A percentile compares a stretch with the other conserved stretches of the same genome.
Evolutionary conservation across 371 early-diverging fungal species (phyloP).

Genomic region (Mucor velutinosus): DNA sequence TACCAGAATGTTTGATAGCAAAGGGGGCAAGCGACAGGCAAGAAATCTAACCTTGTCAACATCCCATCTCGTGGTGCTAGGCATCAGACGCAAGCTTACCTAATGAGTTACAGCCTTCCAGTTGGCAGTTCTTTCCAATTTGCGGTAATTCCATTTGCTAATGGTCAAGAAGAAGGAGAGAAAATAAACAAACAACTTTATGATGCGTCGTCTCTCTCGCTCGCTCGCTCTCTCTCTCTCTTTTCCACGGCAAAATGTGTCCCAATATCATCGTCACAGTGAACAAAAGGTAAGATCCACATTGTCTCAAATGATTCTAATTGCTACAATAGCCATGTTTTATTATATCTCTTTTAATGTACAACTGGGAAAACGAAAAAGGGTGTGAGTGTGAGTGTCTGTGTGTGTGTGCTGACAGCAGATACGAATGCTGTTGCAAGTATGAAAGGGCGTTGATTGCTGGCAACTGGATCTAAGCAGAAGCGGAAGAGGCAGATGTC

Average conservation of each 20-base stretch:
- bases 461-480: neutral
- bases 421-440: neutral
- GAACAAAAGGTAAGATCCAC: neutral
- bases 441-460: neutral
- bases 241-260: neutral
- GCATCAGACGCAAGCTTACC: constrained; percentile 12
- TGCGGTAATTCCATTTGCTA: constrained; percentile 38
- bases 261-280: neutral
- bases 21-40: constrained; percentile 37
- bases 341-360: neutral
- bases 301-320: neutral
- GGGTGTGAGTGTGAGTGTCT: too few species aligned
- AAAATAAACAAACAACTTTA: neutral
- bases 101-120: constrained; percentile 25
- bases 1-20: constrained; percentile 30
- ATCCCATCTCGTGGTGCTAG: neutral
- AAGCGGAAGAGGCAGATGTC: neutral
- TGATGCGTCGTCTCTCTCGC: too few species aligned
- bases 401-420: neutral
- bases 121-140: constrained; percentile 33
- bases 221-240: too few species aligned
- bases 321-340: neutral
- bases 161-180: constrained; percentile 1
- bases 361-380: neutral
- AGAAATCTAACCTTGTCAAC: constrained; percentile 20